These are phyloP conservation scores for Cyberlindnera xylosilytica DNA, from an alignment of 805 yeast species.

Conservation along the genomic window DNA sequence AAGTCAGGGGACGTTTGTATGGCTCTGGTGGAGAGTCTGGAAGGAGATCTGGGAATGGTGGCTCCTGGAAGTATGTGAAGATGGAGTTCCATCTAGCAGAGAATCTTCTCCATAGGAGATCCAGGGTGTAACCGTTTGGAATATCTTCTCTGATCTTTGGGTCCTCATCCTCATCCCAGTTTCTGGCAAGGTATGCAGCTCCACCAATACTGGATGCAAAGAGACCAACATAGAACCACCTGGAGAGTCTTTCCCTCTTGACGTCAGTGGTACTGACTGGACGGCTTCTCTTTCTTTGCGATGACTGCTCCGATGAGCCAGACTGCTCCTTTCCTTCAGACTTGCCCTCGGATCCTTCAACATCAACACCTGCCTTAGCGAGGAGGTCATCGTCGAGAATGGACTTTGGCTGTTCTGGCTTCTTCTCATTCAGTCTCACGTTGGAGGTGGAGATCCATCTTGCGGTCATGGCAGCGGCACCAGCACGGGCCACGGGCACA, in stretches of 20 bases:
- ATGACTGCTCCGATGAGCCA: slow-evolving; percentile 2
- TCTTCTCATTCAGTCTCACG: slow-evolving; percentile 16
- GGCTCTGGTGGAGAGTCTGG: slow-evolving; percentile 92
- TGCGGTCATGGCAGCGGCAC: slow-evolving; percentile 2
- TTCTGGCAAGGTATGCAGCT: slow-evolving; percentile 71
- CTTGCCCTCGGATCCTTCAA: slow-evolving; percentile 30
- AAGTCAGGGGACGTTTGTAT: slow-evolving; percentile 86
- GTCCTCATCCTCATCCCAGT: slow-evolving; percentile 81
- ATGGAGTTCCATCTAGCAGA: slow-evolving; percentile 68
- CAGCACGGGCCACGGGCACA: neutral
- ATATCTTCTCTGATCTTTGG: slow-evolving; percentile 50
- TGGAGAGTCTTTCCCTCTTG: slow-evolving; percentile 81
- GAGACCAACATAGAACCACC: slow-evolving; percentile 61
- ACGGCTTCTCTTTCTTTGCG: slow-evolving; percentile 36
- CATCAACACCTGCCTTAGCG: slow-evolving; percentile 80
- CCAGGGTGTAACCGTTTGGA: slow-evolving; percentile 66
- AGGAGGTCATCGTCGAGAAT: slow-evolving; percentile 79
- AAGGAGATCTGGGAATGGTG: slow-evolving; percentile 86
- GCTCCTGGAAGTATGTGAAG: slow-evolving; percentile 84
- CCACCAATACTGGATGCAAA: slow-evolving; percentile 48
- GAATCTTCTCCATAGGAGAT: slow-evolving; percentile 64
- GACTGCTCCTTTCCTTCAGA: neutral
- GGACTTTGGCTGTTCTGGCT: slow-evolving; percentile 36
- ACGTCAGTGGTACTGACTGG: slow-evolving; percentile 70
- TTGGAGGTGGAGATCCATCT: slow-evolving; percentile 21